Conservation (phyloP, 192 early-diverging fungal genomes). For the Spizellomyces sp. region DNA sequence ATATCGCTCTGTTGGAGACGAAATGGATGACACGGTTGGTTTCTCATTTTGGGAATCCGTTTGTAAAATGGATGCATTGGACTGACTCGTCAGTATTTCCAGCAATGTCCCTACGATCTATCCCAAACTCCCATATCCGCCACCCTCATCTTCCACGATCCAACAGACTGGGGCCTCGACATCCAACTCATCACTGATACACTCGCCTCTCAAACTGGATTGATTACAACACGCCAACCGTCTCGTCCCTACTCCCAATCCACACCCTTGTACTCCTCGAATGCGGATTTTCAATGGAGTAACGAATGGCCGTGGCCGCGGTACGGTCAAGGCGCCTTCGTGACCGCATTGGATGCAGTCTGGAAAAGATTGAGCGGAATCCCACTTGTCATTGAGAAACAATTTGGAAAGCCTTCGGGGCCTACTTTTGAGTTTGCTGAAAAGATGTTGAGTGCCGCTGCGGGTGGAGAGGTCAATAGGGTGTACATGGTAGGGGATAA, state of each 20-base stretch:
- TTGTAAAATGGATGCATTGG: neutral
- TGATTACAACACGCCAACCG: constrained; percentile 9
- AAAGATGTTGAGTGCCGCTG: constrained; percentile 1
- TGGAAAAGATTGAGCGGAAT: constrained; percentile 5
- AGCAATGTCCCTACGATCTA: constrained; percentile 7
- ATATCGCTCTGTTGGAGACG: constrained; percentile 1
- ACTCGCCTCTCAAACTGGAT: constrained; percentile 3
- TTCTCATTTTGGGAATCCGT: neutral
- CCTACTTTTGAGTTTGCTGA: constrained; percentile 23
- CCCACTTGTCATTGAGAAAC: neutral
- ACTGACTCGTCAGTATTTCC: neutral
- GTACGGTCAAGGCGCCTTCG: constrained; percentile 25
- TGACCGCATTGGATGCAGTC: constrained; percentile 14
- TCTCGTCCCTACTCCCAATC: neutral
- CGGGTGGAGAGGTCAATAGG: neutral
- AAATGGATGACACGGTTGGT: neutral
- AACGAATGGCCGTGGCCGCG: constrained; percentile 16
- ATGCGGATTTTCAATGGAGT: constrained; percentile 17
- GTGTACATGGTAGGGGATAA: constrained; percentile 31
- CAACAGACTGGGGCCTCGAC: constrained; percentile 27
- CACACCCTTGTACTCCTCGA: constrained; percentile 17
- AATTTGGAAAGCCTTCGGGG: constrained; percentile 22
- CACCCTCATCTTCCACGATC: constrained; percentile 25
- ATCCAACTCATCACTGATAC: constrained; percentile 29
- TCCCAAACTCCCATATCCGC: constrained; percentile 12